Evolutionary conservation across 148 eudicot species (phyloP), one percentile per base, ranked within the genome.

Genomic region (Oxyria digyna): DNA sequence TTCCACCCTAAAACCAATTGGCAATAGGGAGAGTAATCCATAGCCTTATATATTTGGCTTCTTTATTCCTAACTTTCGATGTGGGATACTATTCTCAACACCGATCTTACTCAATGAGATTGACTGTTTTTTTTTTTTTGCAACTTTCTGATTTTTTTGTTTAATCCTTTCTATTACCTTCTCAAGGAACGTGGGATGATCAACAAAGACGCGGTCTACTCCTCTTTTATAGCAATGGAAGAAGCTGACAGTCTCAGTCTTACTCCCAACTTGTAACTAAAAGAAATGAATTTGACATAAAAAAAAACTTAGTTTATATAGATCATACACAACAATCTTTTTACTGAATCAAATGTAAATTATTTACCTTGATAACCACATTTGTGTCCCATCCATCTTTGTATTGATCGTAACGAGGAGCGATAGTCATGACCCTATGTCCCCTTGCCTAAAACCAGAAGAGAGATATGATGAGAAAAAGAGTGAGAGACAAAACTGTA

Each of bases 361-460:
- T n/a, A n/a, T n/a, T 65, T 79, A 90, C 97, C 88, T 81, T 82
- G 72, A 81, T 62, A n/a, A 32, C 14, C 5, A 85, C 94, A 67
- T 75, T 45, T 23, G 97, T 87, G 71, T 90, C 97, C 97, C 97
- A 90, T 67, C 87, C 91, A 84, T 90, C 97, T 77, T 80, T 85
- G 72, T 90, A 90, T 65, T 90, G 97, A 64, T 90, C 97, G 55
- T 90, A 84, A 63, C 97, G 88, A 8, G 97, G 97, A 18, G 83
- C 77, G 6, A 90, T 77, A 11, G 91, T 83, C 97, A 90, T 90
- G 72, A 87, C 89, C 31, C 94, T 76, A 69, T 90, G 89, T 59
- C 94, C 93, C 72, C 62, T 75, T 27, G 91, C 87, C 90, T 85
- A 70, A 52, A 69, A 67, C 68, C 26, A 38, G 20, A 3, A 35